Base-by-base conservation (phyloP, 1,284 basidiomycete genomes). In the Ustilago shanxiensis region DNA sequence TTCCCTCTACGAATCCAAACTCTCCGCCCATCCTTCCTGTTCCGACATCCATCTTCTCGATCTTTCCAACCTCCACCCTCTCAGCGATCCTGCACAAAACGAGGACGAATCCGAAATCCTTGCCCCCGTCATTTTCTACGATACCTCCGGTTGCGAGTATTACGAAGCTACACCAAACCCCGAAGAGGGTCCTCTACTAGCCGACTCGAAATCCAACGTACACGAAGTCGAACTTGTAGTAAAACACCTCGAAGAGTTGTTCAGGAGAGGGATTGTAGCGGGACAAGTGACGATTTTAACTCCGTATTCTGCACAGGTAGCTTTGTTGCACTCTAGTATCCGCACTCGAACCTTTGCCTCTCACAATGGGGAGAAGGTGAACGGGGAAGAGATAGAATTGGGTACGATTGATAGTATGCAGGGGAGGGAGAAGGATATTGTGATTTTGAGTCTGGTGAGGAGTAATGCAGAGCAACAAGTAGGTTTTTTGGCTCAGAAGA, bases 191-290 rank as follows among this genome's bases (percentile, higher is more conserved):
- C 10, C 54, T 0, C 28, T 72, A 14, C 39, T 68, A 2, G 62
- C 65, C 4, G 74, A 77, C 31, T 66, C 61, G 79, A 90, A 92
- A 79, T 92, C 91, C 79, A 99, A 99, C 81, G 93, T 95, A 87
- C 97, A 98, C 83, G 96, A 99, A 82, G 94, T 92, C 0, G 90
- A 89, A 11, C 89, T 98, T 1, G 95, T 97, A 0, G 91, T 90
- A 78, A 89, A 89, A 66, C 95, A 95, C 91, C 91, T 95, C 0
- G 89, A 91, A 44, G 91, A 90, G 77, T 87, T 98, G 83, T 93
- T 92, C n/a, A 86, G 86, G 7, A 88, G 89, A 3, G 94, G 95
- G 0, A 87, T 99, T 0, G 84, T 88, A 0, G 89, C 93, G 0
- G 87, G 87, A 0, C 92, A 95, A 79, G 94, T 99, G 62, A 93